Base-by-base conservation (phyloP, 768 basidiomycete genomes). In the Chalciporus pseudorubinellus region DNA sequence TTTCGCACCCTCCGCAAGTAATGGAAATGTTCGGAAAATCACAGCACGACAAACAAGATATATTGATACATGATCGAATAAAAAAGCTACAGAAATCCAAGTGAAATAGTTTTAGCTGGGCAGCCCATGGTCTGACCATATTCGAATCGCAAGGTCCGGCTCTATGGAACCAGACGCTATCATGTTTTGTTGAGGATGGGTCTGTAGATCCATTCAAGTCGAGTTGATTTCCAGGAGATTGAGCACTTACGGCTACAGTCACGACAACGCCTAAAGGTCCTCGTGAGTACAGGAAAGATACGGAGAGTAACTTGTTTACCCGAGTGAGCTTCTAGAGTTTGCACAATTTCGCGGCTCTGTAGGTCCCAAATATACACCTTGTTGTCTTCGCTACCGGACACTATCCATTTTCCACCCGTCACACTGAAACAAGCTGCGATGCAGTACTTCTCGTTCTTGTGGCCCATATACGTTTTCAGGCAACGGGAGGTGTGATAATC, bases 291-390 rank as follows among this genome's bases (percentile, higher is more conserved):
- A 28, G 21, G 8, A 50, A 39, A 10, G 26, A 39, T 22, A 14
- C 9, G 3, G 8, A 21, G 28, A 26, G 1, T 7, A 14, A 50
- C 5, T 5, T 39, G 55, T 74, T 42, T 46, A 85, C 87, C 89
- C 29, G 74, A 76, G 68, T 94, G 92, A 5, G 85, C 86, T 57
- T 89, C 82, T 44, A 89, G 74, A 5, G 83, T 74, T 63, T 95
- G 92, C 21, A 92, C 86, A 42, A 94, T 77, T 63, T 90, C 83
- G n/a, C 90, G 77, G 7, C 83, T 88, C 63, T 94, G 91, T 26
- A 98, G 64, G 66, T 98, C 93, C 91, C 93, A 95, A 9, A 97
- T 78, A 53, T 92, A 89, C 20, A 88, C 80, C 64, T 89, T 94
- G 63, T 87, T 77, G 68, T 95, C 94, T 68, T 98, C 95, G 61